A percentile compares a stretch with the other conserved stretches of the same genome.
Conservation (phyloP, 2,329 filamentous ascomycete species). For the Allantophomopsis cytisporea region DNA sequence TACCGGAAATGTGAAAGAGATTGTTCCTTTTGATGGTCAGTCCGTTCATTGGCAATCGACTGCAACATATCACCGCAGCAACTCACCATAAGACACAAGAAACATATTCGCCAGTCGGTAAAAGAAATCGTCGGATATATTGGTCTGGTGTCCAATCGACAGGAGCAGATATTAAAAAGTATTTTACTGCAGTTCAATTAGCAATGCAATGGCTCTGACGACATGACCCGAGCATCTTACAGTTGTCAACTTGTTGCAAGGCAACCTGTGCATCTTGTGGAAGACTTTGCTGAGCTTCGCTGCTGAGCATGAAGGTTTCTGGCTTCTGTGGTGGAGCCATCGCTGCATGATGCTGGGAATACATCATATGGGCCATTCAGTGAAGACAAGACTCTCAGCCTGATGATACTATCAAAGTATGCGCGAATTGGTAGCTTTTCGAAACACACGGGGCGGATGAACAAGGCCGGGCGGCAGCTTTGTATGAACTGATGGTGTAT, state of each 20-base stretch:
- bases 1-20: slow-evolving; percentile 97
- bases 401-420: too few species aligned
- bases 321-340: slow-evolving; percentile 94
- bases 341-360: slow-evolving; percentile 60
- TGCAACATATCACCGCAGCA: slow-evolving; percentile 2
- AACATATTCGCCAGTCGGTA: slow-evolving; percentile 96
- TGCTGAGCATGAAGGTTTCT: slow-evolving; percentile 97
- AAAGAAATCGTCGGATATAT: slow-evolving; percentile 87
- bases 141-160: slow-evolving; percentile 97
- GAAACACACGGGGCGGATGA: too few species aligned
- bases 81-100: slow-evolving; percentile 85
- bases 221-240: slow-evolving; percentile 39
- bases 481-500: too few species aligned
- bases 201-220: background rate
- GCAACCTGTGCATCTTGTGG: slow-evolving; percentile 95
- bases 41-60: slow-evolving; percentile 13
- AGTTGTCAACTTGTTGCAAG: slow-evolving; percentile 93
- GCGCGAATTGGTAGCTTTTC: too few species aligned
- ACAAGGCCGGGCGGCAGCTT: background rate
- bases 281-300: slow-evolving; percentile 89
- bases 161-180: slow-evolving; percentile 96
- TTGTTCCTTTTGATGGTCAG: slow-evolving; percentile 56
- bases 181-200: slow-evolving; percentile 59
- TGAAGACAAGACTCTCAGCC: too few species aligned
- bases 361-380: slow-evolving; percentile 42